These are phyloP conservation scores for Rickenella mellea DNA, from an alignment of 768 basidiomycete genomes.

Conservation along the genomic window DNA sequence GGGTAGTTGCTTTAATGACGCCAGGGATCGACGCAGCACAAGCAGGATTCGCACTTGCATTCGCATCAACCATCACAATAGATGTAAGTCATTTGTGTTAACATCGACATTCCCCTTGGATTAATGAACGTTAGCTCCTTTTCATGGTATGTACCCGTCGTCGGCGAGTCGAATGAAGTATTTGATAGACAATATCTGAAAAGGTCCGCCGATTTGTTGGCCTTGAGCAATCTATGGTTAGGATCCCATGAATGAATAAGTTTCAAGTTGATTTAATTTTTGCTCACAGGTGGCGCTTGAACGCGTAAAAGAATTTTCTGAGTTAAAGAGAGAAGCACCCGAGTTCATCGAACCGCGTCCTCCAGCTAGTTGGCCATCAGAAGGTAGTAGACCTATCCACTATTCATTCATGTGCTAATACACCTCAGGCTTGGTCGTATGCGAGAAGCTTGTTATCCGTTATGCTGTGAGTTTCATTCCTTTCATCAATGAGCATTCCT, in stretches of 20 bases:
- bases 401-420: background rate
- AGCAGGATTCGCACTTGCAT: slow-evolving; percentile 82
- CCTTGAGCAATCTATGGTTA: slow-evolving; percentile 85
- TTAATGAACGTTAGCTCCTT: slow-evolving; percentile 40
- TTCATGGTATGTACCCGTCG: too few relatives aligned
- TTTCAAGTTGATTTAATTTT: too few relatives aligned
- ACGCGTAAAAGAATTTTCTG: slow-evolving; percentile 87
- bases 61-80: slow-evolving; percentile 64
- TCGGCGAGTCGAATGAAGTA: too few relatives aligned
- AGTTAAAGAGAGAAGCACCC: slow-evolving; percentile 64
- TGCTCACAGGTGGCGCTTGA: slow-evolving; percentile 63
- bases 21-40: slow-evolving; percentile 70
- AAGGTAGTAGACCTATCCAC: slow-evolving; percentile 31
- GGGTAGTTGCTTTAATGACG: slow-evolving; percentile 52
- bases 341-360: slow-evolving; percentile 88
- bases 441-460: slow-evolving; percentile 60
- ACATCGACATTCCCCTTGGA: slow-evolving; percentile 11
- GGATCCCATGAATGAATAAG: too few relatives aligned
- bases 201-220: slow-evolving; percentile 81
- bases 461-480: slow-evolving; percentile 18
- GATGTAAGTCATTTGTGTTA: slow-evolving; percentile 38
- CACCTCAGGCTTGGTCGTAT: slow-evolving; percentile 37
- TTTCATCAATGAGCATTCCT: slow-evolving; percentile 2
- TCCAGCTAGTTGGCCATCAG: slow-evolving; percentile 65
- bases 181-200: too few relatives aligned